Evolutionary conservation across 2,329 filamentous ascomycete genomes (phyloP).

Genomic region (Hymenotorrendiella dingleyae): DNA sequence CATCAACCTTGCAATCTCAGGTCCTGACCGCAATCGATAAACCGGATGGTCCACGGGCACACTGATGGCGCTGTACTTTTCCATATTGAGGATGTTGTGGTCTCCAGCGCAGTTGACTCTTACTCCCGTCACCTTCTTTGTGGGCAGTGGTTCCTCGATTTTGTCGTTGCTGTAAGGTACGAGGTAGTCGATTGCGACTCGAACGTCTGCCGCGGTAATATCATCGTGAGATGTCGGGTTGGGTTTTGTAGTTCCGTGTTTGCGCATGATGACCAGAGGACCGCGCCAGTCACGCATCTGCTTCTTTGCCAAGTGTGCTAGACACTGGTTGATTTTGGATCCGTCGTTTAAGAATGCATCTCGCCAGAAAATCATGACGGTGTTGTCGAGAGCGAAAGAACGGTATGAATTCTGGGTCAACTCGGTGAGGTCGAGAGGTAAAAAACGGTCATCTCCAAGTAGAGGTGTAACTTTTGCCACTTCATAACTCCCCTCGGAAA

Average conservation of each 20-base stretch:
- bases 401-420: not conserved
- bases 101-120: not conserved
- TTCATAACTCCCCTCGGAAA: too few species aligned
- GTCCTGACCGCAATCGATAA: not conserved
- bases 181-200: constrained; percentile 6
- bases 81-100: not conserved
- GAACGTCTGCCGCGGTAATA: constrained; percentile 3
- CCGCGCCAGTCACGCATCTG: not conserved
- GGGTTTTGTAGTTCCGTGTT: not conserved
- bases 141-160: not conserved
- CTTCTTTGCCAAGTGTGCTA: not conserved
- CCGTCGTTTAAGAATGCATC: not conserved
- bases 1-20: not conserved
- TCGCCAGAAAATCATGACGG: not conserved
- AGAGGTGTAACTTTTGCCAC: too few species aligned
- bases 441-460: not conserved
- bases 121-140: not conserved
- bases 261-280: not conserved
- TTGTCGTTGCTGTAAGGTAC: too few species aligned
- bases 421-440: not conserved
- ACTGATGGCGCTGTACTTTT: not conserved
- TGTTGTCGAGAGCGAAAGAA: not conserved
- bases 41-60: not conserved
- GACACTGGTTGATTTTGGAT: not conserved
- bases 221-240: constrained; percentile 5